These are phyloP conservation scores for Heliamphora pulchella DNA, from an alignment of 179 eudicot genomes.

Conservation along the genomic window DNA sequence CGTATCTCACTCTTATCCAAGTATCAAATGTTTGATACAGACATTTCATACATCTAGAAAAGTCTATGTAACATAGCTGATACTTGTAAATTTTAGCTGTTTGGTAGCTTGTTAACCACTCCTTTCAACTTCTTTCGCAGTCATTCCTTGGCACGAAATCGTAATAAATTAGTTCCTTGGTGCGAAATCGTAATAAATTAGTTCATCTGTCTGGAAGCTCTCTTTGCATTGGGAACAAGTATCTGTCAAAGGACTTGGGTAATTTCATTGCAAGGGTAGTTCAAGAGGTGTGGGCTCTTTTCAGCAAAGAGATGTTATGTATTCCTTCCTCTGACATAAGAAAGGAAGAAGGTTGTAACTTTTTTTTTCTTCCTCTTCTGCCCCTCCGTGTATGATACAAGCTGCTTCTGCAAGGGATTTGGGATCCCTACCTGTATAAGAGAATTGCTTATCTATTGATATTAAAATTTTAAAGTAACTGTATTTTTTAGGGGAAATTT, in stretches of 20 bases:
- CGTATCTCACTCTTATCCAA: too few species aligned
- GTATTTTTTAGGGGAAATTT: too few species aligned
- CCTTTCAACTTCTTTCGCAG: constrained; percentile 22
- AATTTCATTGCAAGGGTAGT: background rate
- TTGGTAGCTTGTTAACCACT: background rate
- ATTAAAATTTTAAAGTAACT: background rate
- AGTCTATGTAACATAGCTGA: background rate
- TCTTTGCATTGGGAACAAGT: too few species aligned
- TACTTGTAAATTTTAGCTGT: background rate
- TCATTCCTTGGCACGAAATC: constrained; percentile 24
- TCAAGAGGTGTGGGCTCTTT: background rate
- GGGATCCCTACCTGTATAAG: constrained; percentile 4
- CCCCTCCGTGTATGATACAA: background rate
- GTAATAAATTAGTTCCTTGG: too few species aligned
- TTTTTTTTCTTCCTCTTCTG: too few species aligned
- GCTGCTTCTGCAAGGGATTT: background rate
- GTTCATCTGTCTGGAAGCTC: background rate
- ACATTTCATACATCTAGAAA: too few species aligned
- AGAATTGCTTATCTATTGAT: background rate
- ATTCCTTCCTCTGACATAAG: constrained; percentile 13
- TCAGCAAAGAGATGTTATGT: background rate
- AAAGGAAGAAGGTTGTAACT: constrained; percentile 9
- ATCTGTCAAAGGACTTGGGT: background rate
- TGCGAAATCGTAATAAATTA: background rate
- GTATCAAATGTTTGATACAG: too few species aligned